A percentile compares a stretch with the other conserved stretches of the same genome.
These are phyloP conservation scores for Cryptomeria japonica DNA, from an alignment of 75 land plant genomes.

Conservation along the genomic window DNA sequence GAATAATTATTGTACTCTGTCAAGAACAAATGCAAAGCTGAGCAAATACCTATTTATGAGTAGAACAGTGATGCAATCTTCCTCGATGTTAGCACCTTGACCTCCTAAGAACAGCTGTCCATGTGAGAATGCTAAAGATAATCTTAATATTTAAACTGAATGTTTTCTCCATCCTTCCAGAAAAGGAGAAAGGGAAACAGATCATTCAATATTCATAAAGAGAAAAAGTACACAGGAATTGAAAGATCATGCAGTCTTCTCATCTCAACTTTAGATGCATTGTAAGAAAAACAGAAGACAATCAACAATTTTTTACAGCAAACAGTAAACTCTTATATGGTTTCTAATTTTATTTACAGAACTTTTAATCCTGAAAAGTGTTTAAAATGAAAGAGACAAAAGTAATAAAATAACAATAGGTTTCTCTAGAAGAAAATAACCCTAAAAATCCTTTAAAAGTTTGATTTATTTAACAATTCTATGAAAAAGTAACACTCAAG, in stretches of 20 bases:
- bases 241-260: neutral
- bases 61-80: conserved; percentile 20
- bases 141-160: neutral
- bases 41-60: conserved; percentile 37
- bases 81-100: neutral
- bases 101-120: conserved; percentile 1
- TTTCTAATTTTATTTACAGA: too few relatives aligned
- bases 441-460: neutral
- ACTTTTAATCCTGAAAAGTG: neutral
- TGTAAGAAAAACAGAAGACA: neutral
- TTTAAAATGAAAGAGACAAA: neutral
- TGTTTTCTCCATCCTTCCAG: neutral
- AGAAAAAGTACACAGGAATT: neutral
- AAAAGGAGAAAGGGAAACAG: neutral
- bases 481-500: neutral
- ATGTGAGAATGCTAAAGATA: neutral
- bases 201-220: neutral
- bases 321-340: neutral
- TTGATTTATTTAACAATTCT: neutral
- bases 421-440: neutral
- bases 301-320: neutral
- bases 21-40: neutral
- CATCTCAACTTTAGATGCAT: neutral
- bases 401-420: neutral
- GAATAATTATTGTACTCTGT: neutral